phyloP scores from a whole-genome alignment of 495 filamentous ascomycete species.

The Physcia stellaris region DNA sequence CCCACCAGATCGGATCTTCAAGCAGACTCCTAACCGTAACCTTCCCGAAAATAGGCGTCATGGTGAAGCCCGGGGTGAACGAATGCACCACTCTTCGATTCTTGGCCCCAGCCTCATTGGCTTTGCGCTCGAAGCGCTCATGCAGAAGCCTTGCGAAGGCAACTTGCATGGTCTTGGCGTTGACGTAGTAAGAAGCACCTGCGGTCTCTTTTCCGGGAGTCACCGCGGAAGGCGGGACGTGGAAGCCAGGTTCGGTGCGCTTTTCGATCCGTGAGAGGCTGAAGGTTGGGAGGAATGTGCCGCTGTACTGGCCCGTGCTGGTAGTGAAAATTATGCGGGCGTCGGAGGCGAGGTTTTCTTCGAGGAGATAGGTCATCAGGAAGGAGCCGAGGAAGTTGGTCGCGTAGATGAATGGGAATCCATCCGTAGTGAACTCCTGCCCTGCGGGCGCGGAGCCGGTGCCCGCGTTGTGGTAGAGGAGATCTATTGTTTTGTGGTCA shows the following conservation, averaged over 20 bases:
- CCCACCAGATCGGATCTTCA: not conserved
- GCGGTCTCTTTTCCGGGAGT: not conserved
- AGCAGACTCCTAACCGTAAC: not conserved
- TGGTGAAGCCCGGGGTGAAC: conserved; percentile 2
- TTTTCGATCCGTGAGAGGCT: not conserved
- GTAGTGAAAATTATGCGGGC: conserved; percentile 4
- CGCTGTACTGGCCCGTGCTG: conserved; percentile 1
- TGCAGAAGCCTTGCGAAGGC: conserved; percentile 2
- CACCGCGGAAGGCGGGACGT: not conserved
- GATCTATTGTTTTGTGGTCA: conserved; percentile 1
- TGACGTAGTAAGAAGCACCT: not conserved
- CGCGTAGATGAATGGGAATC: conserved; percentile 2
- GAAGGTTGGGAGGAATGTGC: conserved; percentile 1
- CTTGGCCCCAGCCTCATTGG: not conserved
- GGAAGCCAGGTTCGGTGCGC: not conserved
- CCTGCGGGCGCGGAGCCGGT: not conserved
- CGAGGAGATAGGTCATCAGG: conserved; percentile 4
- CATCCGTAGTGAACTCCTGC: not conserved
- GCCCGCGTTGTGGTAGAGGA: conserved; percentile 8
- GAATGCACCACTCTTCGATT: not conserved
- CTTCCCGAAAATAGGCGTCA: not conserved
- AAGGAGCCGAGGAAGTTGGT: conserved; percentile 9
- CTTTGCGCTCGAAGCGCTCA: conserved; percentile 1
- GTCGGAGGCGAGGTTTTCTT: not conserved
- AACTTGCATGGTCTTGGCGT: conserved; percentile 6